phyloP scores from a whole-genome alignment of 352 stramenopile species.

The Globisporangium mamillatum region DNA sequence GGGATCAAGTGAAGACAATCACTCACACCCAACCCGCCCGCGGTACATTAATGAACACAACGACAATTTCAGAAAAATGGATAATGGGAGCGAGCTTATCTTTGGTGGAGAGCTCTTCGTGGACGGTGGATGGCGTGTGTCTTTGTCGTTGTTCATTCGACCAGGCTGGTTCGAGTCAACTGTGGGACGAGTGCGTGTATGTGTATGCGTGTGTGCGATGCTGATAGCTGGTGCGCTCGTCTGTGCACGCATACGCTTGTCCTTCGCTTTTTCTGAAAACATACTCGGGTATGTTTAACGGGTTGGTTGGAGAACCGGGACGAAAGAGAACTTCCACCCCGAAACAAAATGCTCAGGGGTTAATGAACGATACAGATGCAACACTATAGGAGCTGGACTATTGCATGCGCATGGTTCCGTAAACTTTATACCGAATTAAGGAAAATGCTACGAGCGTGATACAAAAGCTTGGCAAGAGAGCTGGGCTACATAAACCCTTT shows the following conservation, averaged over 20 bases:
- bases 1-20: not conserved
- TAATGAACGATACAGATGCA: not conserved
- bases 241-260: not conserved
- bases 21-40: not conserved
- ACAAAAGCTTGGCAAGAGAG: not conserved
- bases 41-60: too few relatives aligned
- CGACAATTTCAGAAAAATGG: not conserved
- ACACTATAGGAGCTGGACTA: not conserved
- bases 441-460: not conserved
- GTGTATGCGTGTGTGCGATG: not conserved
- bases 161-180: not conserved
- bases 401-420: not conserved
- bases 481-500: not conserved
- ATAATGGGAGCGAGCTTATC: not conserved
- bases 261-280: not conserved
- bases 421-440: conserved; percentile 1
- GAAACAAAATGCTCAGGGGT: not conserved
- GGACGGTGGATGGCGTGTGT: conserved; percentile 1
- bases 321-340: not conserved
- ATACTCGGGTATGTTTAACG: not conserved
- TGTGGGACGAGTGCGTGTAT: not conserved
- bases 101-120: not conserved
- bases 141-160: not conserved
- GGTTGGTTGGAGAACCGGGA: not conserved
- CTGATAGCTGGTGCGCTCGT: not conserved